phyloP scores from a whole-genome alignment of 306 rosid genomes.

The Rubus idaeus region DNA sequence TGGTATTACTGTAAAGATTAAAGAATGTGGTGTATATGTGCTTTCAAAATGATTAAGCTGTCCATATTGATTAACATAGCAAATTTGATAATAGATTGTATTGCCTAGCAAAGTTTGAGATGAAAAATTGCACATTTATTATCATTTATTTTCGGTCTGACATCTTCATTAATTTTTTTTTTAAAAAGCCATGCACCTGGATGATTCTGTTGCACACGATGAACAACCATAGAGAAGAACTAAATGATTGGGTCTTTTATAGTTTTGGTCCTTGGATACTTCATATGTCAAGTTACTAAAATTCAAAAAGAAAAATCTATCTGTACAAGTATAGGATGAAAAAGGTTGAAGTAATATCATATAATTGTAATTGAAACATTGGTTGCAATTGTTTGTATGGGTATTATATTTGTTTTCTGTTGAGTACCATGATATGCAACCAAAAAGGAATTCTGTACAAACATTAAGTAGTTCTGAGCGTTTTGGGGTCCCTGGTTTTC shows the following conservation, averaged over 20 bases:
- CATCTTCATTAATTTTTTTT: background rate
- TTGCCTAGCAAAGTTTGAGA: background rate
- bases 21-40: background rate
- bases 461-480: constrained; percentile 12
- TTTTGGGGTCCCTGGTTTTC: constrained; percentile 12
- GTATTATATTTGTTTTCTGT: background rate
- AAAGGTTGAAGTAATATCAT: background rate
- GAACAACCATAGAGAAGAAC: background rate
- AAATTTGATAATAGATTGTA: background rate
- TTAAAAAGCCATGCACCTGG: background rate
- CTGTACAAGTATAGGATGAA: background rate
- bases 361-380: background rate
- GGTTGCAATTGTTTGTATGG: constrained; percentile 6
- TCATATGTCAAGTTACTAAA: background rate
- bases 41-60: constrained; percentile 2
- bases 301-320: background rate
- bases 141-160: background rate
- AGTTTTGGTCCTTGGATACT: background rate
- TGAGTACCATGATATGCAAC: background rate
- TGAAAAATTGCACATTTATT: background rate
- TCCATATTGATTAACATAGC: background rate
- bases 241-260: background rate
- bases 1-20: constrained; percentile 2
- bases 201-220: background rate
- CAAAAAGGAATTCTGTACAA: background rate